Conservation (phyloP, 2,329 filamentous ascomycete genomes). For the Incumbomyces delicatus region DNA sequence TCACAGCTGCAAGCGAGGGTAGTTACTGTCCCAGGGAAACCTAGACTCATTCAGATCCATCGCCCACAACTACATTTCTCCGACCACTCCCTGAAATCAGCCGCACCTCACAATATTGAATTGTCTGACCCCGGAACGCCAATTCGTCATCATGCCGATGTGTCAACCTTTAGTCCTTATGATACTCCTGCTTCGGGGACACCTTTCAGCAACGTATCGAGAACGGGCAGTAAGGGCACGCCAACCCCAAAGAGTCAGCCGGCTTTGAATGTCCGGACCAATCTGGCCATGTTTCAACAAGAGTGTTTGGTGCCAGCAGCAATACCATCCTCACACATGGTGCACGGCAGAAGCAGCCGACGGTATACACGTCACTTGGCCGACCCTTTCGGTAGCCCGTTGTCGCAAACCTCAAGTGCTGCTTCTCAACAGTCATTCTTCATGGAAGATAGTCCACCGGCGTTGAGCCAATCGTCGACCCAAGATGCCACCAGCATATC, state of each 20-base stretch:
- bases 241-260: background rate
- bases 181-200: conserved; percentile 12
- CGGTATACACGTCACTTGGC: background rate
- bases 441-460: background rate
- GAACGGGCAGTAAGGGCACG: conserved; percentile 1
- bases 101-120: background rate
- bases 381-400: conserved; percentile 12
- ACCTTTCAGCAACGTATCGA: conserved; percentile 5
- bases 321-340: conserved; percentile 2
- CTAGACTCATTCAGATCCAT: conserved; percentile 19
- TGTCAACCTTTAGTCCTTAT: conserved; percentile 18
- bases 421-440: background rate
- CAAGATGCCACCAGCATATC: conserved; percentile 3
- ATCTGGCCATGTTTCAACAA: conserved; percentile 5
- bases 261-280: background rate
- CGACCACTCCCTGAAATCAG: conserved; percentile 1
- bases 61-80: conserved; percentile 13
- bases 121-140: conserved; percentile 14
- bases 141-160: conserved; percentile 7
- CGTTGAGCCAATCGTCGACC: background rate
- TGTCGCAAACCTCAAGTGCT: background rate
- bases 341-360: conserved; percentile 4
- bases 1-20: conserved; percentile 17
- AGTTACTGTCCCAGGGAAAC: conserved; percentile 16
- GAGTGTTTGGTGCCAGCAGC: conserved; percentile 3